Evolutionary conservation across 1,284 basidiomycete species (phyloP).

Genomic region (Chiua sp.): DNA sequence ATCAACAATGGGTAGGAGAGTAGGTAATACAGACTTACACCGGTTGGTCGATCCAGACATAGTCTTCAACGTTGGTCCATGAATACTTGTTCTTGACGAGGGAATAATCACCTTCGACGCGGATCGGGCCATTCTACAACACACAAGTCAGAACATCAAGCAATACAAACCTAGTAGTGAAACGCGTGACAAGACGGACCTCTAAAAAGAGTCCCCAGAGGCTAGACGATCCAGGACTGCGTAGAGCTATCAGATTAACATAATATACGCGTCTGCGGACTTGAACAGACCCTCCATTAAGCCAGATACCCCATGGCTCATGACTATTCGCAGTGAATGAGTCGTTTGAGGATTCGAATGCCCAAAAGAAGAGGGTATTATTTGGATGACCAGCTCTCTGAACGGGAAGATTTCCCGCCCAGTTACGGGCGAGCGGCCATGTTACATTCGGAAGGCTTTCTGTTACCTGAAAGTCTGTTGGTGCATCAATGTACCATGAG

Average conservation of each 20-base stretch:
- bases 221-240: conserved; percentile 72
- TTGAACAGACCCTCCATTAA: conserved; percentile 75
- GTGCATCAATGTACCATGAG: no score
- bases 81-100: conserved; percentile 55
- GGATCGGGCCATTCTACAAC: conserved; percentile 68
- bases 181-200: no score
- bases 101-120: conserved; percentile 53
- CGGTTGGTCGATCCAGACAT: conserved; percentile 74
- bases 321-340: conserved; percentile 54
- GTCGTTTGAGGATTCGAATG: conserved; percentile 62
- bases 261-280: neutral
- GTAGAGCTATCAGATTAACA: neutral
- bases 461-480: conserved; percentile 60
- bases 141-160: neutral
- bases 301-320: conserved; percentile 74
- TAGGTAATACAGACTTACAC: conserved; percentile 53
- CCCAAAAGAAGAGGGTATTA: conserved; percentile 79
- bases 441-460: conserved; percentile 58
- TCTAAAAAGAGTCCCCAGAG: conserved; percentile 70
- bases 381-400: no score
- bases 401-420: no score
- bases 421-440: no score
- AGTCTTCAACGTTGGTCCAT: conserved; percentile 69
- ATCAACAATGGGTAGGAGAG: no score
- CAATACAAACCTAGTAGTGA: no score